Base-by-base conservation (phyloP, 768 basidiomycete species). In the Leccinellum rugosiceps region DNA sequence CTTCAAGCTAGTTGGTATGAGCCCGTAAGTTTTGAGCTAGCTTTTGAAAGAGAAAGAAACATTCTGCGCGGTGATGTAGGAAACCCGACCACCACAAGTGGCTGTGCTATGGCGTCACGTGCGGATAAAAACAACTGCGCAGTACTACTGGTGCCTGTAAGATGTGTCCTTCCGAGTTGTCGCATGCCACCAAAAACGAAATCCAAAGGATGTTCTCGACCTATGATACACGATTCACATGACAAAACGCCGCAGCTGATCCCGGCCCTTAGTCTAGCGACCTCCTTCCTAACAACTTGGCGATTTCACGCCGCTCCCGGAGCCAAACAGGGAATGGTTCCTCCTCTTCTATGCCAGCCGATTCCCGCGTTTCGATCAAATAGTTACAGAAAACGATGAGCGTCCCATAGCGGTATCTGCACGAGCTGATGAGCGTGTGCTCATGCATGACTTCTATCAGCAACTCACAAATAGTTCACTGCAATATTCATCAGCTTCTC, bases 301-400 rank as follows among this genome's bases (percentile, higher is more conserved):
- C 85, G 51, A 97, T 94, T 74, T 97, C 94, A 51, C 92, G 78
- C 66, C 84, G 92, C 67, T 89, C 87, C 51, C 77, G 79, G 54
- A 95, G 78, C 94, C 94, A 96, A 44, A 79, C 80, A 3, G 90
- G 85, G 75, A 97, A 96, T 3, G 86, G 83, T 10, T 75, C 73
- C 44, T 72, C 70, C 47, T 68, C 69, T 13, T 68, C 69, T 50
- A 75, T 60, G 11, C 61, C 75, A 31, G 75, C 74, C 63, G 76
- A 76, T 60, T 76, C 75, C 50, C 73, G 70, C 60, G 68, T 71
- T 72, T 96, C 94, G 52, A 98, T 86, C 62, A 98, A 79, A 71
- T 96, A 98, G 70, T 97, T 94, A 49, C 97, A 90, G 58, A 99
- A 92, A 5, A 92, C 92, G 63, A 98, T 96, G 32, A 97, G 78